A percentile compares a stretch with the other conserved stretches of the same genome.
These are phyloP conservation scores for Marchantia paleacea DNA, from an alignment of 225 moss, liverwort and hornwort species.

Conservation along the genomic window DNA sequence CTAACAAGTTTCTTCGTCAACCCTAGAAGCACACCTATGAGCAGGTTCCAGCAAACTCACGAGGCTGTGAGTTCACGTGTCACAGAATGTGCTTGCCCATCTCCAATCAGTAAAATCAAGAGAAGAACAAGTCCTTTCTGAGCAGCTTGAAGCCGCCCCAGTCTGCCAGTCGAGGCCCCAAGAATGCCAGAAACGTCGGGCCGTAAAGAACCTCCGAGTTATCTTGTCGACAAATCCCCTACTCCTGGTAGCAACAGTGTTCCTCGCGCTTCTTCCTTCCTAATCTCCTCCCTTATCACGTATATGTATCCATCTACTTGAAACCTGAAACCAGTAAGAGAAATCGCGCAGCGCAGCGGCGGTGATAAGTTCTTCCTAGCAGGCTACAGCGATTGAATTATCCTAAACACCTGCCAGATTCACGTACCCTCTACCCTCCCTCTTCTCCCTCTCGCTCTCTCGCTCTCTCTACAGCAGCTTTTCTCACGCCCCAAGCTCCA, in stretches of 20 bases:
- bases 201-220: neutral
- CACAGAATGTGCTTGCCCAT: constrained; percentile 1
- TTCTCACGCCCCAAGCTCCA: neutral
- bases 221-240: constrained; percentile 4
- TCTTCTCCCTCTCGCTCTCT: neutral
- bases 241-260: constrained; percentile 3
- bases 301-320: constrained; percentile 20
- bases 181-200: neutral
- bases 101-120: constrained; percentile 16
- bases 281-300: constrained; percentile 10
- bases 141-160: constrained; percentile 11
- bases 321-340: constrained; percentile 3
- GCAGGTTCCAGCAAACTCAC: neutral
- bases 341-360: neutral
- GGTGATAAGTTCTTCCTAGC: neutral
- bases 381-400: neutral
- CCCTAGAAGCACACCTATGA: constrained; percentile 3
- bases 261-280: neutral
- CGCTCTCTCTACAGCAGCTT: neutral
- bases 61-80: neutral
- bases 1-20: neutral
- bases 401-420: constrained; percentile 4
- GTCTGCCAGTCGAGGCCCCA: neutral
- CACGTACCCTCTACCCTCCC: neutral
- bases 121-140: neutral